Percentiles rank a stretch among this genome's conserved stretches.
phyloP scores from a whole-genome alignment of 768 basidiomycete genomes.

The Clavaria fumosa region DNA sequence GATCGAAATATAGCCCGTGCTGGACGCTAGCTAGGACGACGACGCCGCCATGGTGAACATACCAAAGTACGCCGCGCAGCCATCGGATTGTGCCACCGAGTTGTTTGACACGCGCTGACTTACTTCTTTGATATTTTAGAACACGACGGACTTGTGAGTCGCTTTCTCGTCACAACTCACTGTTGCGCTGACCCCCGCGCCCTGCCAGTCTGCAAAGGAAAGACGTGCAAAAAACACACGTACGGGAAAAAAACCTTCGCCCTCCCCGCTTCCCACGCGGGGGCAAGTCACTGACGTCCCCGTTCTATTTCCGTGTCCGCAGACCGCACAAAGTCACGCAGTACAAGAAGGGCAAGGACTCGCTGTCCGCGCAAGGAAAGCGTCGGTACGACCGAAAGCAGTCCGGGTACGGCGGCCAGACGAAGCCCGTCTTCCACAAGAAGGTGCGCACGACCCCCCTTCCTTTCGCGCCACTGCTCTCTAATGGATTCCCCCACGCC shows the following conservation, averaged over 20 bases:
- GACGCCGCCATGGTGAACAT: conserved; percentile 76
- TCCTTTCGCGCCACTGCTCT: neutral
- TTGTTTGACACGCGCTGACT: conserved; percentile 9
- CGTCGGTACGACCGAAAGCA: conserved; percentile 99
- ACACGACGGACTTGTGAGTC: conserved; percentile 93
- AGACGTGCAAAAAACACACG: conserved; percentile 96
- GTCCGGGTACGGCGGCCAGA: conserved; percentile 99
- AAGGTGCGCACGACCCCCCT: conserved; percentile 74
- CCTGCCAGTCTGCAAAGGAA: conserved; percentile 86
- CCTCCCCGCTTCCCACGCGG: conserved; percentile 5
- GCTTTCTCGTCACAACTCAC: conserved; percentile 4
- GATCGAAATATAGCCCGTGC: neutral
- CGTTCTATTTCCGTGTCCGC: too few relatives aligned
- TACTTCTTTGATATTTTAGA: conserved; percentile 23
- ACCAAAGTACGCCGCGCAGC: conserved; percentile 67
- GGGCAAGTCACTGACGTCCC: conserved; percentile 10
- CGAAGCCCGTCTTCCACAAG: conserved; percentile 99
- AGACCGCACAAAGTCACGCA: conserved; percentile 99
- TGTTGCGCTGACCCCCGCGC: conserved; percentile 5
- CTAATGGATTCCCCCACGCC: neutral
- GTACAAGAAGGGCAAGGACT: conserved; percentile 99
- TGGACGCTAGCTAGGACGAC: neutral
- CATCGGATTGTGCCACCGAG: neutral
- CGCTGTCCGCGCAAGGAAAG: conserved; percentile 96
- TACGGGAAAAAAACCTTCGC: too few relatives aligned